A percentile compares a stretch with the other conserved stretches of the same genome.
These are phyloP conservation scores for Kentomonas sorsogonicus DNA, from an alignment of 208 protist species.

Conservation along the genomic window DNA sequence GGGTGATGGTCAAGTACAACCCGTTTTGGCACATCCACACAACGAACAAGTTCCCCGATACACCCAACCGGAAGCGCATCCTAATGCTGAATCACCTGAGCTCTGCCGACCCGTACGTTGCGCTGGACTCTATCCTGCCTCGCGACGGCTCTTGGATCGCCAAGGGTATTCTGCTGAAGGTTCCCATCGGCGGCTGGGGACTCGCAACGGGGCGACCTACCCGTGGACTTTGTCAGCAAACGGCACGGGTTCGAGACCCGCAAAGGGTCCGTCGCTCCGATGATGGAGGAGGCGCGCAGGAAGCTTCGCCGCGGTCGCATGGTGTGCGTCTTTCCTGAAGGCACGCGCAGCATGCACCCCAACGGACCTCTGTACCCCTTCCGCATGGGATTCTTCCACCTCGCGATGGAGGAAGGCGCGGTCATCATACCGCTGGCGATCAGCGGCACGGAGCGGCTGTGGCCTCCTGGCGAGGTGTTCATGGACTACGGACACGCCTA, in stretches of 20 bases:
- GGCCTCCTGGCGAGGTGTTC: conserved; percentile 39
- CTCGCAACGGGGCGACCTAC: conserved; percentile 74
- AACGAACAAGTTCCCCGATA: conserved; percentile 65
- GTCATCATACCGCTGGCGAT: conserved; percentile 78
- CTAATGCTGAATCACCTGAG: conserved; percentile 87
- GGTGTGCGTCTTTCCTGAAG: conserved; percentile 83
- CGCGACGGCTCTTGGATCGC: conserved; percentile 76
- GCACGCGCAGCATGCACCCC: conserved; percentile 60
- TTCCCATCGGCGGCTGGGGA: conserved; percentile 81
- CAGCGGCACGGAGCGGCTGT: conserved; percentile 71
- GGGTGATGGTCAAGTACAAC: conserved; percentile 62
- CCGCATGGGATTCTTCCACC: conserved; percentile 75
- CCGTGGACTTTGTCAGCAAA: conserved; percentile 72
- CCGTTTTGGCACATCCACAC: conserved; percentile 75
- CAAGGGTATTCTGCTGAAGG: conserved; percentile 71
- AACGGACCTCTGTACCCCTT: conserved; percentile 63
- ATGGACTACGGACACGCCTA: conserved; percentile 54
- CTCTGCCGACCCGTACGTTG: conserved; percentile 68
- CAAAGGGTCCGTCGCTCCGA: conserved; percentile 68
- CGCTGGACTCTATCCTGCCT: conserved; percentile 58
- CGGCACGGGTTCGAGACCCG: conserved; percentile 60
- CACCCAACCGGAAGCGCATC: conserved; percentile 57
- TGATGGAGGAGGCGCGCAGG: conserved; percentile 69
- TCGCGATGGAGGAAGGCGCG: conserved; percentile 70
- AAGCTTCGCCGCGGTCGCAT: conserved; percentile 69